Conservation (phyloP, 2,329 filamentous ascomycete species). For the Calonectria pteridis region DNA sequence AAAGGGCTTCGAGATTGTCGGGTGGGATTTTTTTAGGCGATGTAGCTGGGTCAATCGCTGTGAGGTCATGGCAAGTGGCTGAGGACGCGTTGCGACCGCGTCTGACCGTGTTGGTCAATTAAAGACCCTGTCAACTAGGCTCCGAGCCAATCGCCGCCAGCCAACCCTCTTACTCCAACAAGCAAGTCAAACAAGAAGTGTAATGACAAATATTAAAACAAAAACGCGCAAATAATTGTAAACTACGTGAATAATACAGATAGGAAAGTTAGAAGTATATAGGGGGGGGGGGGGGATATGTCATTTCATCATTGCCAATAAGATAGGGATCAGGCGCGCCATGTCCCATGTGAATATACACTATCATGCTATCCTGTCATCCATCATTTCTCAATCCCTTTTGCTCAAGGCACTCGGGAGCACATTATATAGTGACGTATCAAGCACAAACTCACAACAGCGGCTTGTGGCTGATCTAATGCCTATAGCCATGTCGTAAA, state of each 20-base stretch:
- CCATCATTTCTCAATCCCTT: neutral
- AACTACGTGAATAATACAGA: neutral
- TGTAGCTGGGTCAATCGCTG: slow-evolving; percentile 24
- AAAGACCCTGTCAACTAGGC: slow-evolving; percentile 36
- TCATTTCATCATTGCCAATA: neutral
- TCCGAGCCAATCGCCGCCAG: slow-evolving; percentile 26
- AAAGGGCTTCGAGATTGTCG: neutral
- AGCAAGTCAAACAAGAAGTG: neutral
- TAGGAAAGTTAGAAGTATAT: neutral
- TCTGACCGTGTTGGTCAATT: slow-evolving; percentile 47
- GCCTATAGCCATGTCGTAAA: slow-evolving; percentile 25
- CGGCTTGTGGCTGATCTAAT: slow-evolving; percentile 21
- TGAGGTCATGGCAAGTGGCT: slow-evolving; percentile 45
- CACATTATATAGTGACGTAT: neutral
- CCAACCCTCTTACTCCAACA: slow-evolving; percentile 2
- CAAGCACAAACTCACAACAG: slow-evolving; percentile 9
- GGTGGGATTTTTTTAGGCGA: slow-evolving; percentile 2
- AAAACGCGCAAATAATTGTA: neutral
- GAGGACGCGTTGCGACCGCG: slow-evolving; percentile 49
- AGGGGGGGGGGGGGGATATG: neutral
- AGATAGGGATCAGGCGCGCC: neutral
- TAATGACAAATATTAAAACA: neutral
- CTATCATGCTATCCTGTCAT: slow-evolving; percentile 1
- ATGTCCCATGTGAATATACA: slow-evolving; percentile 5
- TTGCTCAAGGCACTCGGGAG: neutral